Percentiles rank a stretch among this genome's conserved stretches.
Evolutionary conservation across 495 filamentous ascomycete species (phyloP).

Genomic region (Ascobolus immersus): DNA sequence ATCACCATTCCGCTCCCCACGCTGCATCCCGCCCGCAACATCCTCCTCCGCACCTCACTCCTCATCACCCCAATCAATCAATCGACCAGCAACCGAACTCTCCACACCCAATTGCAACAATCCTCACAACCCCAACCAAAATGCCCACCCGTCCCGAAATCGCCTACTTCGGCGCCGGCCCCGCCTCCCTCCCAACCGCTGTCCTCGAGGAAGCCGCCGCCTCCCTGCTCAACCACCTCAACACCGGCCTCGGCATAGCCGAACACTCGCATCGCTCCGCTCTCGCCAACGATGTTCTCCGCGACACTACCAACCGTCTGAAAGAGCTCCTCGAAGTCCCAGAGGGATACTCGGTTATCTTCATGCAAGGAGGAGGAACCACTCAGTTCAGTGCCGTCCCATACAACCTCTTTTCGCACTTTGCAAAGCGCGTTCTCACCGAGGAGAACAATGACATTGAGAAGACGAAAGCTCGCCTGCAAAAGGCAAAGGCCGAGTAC

Average conservation of each 20-base stretch:
- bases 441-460: slow-evolving; percentile 22
- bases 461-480: slow-evolving; percentile 32
- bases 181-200: slow-evolving; percentile 51
- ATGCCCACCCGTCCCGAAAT: slow-evolving; percentile 39
- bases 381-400: slow-evolving; percentile 17
- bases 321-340: slow-evolving; percentile 14
- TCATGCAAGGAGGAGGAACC: slow-evolving; percentile 31
- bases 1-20: no score
- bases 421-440: slow-evolving; percentile 39
- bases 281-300: slow-evolving; percentile 36
- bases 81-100: no score
- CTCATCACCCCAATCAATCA: no score
- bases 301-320: slow-evolving; percentile 9
- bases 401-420: slow-evolving; percentile 36
- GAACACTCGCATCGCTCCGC: slow-evolving; percentile 79
- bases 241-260: slow-evolving; percentile 52
- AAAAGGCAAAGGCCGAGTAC: slow-evolving; percentile 55
- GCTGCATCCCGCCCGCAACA: no score
- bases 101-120: no score
- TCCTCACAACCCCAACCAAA: background rate
- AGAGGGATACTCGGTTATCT: slow-evolving; percentile 12
- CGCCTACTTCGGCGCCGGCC: slow-evolving; percentile 65
- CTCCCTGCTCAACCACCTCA: slow-evolving; percentile 59
- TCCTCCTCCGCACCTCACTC: no score
- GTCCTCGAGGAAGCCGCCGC: slow-evolving; percentile 48